Percentiles rank a stretch among this genome's conserved stretches.
Conservation (phyloP, 768 basidiomycete genomes). For the Termitomyces sp. region DNA sequence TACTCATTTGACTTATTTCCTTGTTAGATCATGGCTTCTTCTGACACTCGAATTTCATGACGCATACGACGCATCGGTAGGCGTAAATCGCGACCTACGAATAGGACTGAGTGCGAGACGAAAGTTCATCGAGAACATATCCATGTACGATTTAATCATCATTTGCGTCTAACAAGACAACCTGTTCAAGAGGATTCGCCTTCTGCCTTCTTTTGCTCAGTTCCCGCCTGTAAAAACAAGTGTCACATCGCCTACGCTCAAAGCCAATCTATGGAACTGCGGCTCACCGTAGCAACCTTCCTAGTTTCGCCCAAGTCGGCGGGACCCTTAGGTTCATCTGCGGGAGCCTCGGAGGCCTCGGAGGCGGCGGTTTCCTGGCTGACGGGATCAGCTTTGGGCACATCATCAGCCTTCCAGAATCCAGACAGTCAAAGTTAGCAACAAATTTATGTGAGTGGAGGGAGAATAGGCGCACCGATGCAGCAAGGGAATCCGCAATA, state of each 20-base stretch:
- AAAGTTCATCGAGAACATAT: neutral
- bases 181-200: slow-evolving; percentile 4
- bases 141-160: neutral
- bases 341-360: neutral
- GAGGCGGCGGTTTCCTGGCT: neutral
- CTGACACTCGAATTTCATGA: neutral
- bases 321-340: slow-evolving; percentile 18
- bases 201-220: slow-evolving; percentile 21
- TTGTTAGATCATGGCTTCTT: neutral
- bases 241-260: neutral
- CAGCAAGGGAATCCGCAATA: slow-evolving; percentile 26
- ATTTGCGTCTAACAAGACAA: neutral
- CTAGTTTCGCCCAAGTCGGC: slow-evolving; percentile 20
- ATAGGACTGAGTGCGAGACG: neutral
- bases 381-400: slow-evolving; percentile 12
- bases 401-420: slow-evolving; percentile 13
- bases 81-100: too few relatives aligned
- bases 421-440: neutral
- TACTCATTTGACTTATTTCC: neutral
- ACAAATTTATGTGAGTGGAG: neutral
- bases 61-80: neutral
- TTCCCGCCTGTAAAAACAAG: slow-evolving; percentile 14
- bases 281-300: slow-evolving; percentile 23
- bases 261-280: neutral
- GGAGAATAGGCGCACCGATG: slow-evolving; percentile 16